Conservation (phyloP, 202 grass and related monocot species). For the Elaeis oleifera region DNA sequence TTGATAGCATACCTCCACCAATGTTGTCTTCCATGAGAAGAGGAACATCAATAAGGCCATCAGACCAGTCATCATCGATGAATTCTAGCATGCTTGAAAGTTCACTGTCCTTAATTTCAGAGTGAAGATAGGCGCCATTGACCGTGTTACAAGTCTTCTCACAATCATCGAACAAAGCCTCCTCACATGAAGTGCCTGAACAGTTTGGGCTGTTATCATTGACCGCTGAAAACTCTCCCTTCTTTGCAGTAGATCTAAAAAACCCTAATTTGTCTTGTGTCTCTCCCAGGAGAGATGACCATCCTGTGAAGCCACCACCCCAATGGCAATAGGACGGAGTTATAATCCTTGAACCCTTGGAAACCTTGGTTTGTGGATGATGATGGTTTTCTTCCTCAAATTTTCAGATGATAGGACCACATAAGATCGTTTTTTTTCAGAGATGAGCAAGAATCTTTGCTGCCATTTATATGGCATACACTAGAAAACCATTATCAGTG, state of each 20-base stretch:
- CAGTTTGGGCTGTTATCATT: conserved; percentile 43
- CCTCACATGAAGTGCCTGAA: conserved; percentile 59
- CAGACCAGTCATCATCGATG: conserved; percentile 44
- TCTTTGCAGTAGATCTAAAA: conserved; percentile 28
- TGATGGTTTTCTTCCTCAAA: conserved; percentile 65
- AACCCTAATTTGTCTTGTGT: conserved; percentile 24
- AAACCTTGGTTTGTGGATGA: conserved; percentile 55
- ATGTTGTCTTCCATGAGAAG: conserved; percentile 37
- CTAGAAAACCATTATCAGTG: conserved; percentile 50
- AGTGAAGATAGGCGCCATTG: conserved; percentile 20
- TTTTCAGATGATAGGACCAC: conserved; percentile 72
- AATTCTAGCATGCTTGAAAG: conserved; percentile 30
- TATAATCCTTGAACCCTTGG: conserved; percentile 50
- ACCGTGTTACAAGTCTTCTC: conserved; percentile 27
- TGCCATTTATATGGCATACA: conserved; percentile 30
- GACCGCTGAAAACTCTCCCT: conserved; percentile 28
- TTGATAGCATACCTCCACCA: conserved; percentile 47
- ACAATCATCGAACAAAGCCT: conserved; percentile 42
- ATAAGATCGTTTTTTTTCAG: conserved; percentile 75
- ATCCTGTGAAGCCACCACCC: conserved; percentile 29
- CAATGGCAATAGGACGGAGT: conserved; percentile 59
- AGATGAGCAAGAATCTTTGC: conserved; percentile 42
- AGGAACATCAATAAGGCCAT: conserved; percentile 46
- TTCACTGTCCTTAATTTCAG: conserved; percentile 35
- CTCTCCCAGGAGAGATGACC: conserved; percentile 33